Conservation (phyloP, 2,329 filamentous ascomycete genomes). For the Elsinoe fawcettii region DNA sequence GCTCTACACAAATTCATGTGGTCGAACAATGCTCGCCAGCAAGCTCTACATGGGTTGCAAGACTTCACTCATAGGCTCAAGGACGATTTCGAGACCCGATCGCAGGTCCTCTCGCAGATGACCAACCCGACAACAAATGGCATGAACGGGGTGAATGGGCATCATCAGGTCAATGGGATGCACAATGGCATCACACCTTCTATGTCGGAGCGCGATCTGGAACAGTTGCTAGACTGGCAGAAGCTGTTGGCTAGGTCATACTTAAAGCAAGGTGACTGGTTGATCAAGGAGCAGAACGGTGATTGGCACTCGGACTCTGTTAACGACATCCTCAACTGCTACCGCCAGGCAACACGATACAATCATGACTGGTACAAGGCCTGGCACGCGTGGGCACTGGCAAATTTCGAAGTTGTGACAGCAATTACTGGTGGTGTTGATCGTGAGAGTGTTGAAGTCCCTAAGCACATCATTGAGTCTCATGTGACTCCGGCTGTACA, state of each 20-base stretch:
- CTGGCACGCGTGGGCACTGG: conserved; percentile 97
- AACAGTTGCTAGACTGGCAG: conserved; percentile 49
- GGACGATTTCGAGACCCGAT: conserved; percentile 46
- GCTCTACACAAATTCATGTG: conserved; percentile 97
- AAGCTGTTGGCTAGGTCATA: conserved; percentile 89
- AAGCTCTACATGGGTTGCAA: conserved; percentile 52
- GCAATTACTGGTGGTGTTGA: conserved; percentile 62
- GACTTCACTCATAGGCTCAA: conserved; percentile 55
- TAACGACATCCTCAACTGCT: conserved; percentile 82
- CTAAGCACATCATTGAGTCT: conserved; percentile 64
- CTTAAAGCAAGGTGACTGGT: conserved; percentile 93
- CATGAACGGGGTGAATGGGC: conserved; percentile 38
- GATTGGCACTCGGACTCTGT: conserved; percentile 85
- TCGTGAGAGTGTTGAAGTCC: conserved; percentile 49
- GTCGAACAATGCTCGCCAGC: conserved; percentile 66
- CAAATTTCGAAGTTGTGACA: conserved; percentile 97
- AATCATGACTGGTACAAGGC: conserved; percentile 97
- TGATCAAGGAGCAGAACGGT: conserved; percentile 73
- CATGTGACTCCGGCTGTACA: conserved; percentile 91
- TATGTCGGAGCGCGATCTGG: conserved; percentile 32
- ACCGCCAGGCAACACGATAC: conserved; percentile 84
- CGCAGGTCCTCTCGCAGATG: conserved; percentile 27
- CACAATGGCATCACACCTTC: conserved; percentile 24
- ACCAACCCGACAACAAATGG: conserved; percentile 34
- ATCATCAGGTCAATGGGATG: conserved; percentile 34